Conservation (phyloP, 2,329 filamentous ascomycete species). For the Elsinoe australis region DNA sequence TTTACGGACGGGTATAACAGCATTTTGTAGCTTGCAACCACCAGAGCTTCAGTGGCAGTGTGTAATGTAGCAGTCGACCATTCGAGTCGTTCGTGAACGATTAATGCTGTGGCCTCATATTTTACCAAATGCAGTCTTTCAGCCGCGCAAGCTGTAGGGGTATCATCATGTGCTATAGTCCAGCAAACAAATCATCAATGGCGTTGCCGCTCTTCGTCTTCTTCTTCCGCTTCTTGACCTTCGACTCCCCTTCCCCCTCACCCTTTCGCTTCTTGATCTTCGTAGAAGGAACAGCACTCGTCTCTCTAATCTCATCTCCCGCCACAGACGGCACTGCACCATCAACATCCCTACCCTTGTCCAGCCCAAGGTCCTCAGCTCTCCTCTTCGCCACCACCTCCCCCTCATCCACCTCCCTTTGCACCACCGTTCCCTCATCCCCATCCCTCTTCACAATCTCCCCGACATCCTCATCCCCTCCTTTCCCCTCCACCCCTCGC, state of each 20-base stretch:
- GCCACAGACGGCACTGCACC: not conserved
- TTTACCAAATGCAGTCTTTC: too few relatives aligned
- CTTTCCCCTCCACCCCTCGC: not conserved
- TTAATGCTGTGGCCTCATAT: too few relatives aligned
- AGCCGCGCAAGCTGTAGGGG: too few relatives aligned
- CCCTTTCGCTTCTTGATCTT: conserved; percentile 21
- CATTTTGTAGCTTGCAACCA: too few relatives aligned
- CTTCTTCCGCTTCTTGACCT: conserved; percentile 42
- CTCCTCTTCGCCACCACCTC: not conserved
- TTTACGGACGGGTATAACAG: too few relatives aligned
- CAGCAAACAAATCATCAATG: conserved; percentile 66
- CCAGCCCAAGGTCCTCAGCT: too few relatives aligned
- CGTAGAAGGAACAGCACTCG: conserved; percentile 12
- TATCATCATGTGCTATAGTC: conserved; percentile 33
- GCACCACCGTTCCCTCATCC: not conserved
- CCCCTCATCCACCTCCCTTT: not conserved
- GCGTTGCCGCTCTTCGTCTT: conserved; percentile 55
- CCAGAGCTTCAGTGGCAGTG: too few relatives aligned
- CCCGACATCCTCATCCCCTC: conserved; percentile 22
- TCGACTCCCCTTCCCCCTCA: not conserved
- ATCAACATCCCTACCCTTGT: not conserved
- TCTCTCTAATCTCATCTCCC: not conserved
- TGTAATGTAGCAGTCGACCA: too few relatives aligned
- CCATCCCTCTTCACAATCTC: conserved; percentile 31
- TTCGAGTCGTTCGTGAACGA: too few relatives aligned